These are phyloP conservation scores for Eimeria maxima DNA, from an alignment of 169 alveolate genomes.

Conservation along the genomic window DNA sequence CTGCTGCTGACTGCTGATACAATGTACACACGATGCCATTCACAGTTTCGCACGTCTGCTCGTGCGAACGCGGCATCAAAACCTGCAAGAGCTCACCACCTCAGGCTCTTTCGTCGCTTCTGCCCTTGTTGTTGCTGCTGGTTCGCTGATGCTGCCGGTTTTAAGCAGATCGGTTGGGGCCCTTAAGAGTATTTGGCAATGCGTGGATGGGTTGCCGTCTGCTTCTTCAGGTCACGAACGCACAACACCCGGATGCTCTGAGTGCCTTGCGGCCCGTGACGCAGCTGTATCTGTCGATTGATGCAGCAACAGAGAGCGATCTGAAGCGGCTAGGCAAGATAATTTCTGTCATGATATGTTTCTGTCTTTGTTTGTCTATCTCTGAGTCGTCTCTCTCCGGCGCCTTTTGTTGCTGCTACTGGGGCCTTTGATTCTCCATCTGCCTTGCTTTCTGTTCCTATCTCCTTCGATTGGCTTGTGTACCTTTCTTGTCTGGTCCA, in stretches of 20 bases:
- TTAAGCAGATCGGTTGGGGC: background rate
- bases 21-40: background rate
- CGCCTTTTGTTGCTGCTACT: too few relatives aligned
- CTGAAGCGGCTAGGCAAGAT: conserved; percentile 81
- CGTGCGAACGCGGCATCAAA: background rate
- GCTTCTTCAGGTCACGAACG: conserved; percentile 89
- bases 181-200: background rate
- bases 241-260: conserved; percentile 94
- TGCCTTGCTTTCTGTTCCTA: too few relatives aligned
- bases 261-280: conserved; percentile 90
- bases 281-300: conserved; percentile 86
- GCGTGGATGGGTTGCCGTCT: background rate
- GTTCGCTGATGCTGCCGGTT: background rate
- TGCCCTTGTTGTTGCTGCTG: background rate
- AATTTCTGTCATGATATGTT: background rate
- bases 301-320: conserved; percentile 80
- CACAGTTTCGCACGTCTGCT: background rate
- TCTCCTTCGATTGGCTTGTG: too few relatives aligned
- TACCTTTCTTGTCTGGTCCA: background rate
- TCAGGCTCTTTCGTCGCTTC: background rate
- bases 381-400: too few relatives aligned
- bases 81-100: background rate
- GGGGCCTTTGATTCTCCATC: too few relatives aligned
- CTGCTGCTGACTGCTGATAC: background rate
- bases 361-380: background rate